Base-by-base conservation (phyloP, 1,284 basidiomycete genomes). In the Tausonia pullulans region DNA sequence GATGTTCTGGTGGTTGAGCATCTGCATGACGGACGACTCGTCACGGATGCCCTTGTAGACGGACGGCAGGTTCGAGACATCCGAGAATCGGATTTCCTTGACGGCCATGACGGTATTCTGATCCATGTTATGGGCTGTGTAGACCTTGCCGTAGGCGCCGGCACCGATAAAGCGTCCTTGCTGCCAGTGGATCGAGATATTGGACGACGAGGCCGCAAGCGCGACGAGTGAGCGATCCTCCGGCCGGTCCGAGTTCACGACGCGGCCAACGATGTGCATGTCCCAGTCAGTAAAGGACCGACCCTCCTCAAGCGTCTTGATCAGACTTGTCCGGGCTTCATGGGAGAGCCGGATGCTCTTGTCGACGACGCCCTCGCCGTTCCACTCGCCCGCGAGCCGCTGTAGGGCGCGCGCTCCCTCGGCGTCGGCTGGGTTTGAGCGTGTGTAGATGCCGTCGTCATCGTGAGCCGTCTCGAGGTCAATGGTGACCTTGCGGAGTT, bases 11-110 rank as follows among this genome's bases (percentile, higher is more conserved):
- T 99, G 96, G 69, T 90, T 89, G 45, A 99, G 82, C 86, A 98
- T 88, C 77, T 96, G 92, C 96, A 99, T 99, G 67, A 98, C 93
- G 70, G 86, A 88, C 69, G 98, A 86, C 78, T 99, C 96, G 75
- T 98, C 94, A 74, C 87, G 88, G 77, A 99, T 97, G 74, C 96
- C 92, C 69, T 90, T 84, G 78, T 94, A 90, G 27, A 94, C 79
- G 68, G 84, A 88, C 6, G 90, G 87, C 62, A 88, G 78, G 45
- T 88, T 86, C 58, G 89, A 82, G 61, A 94, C 77, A 77, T 98
- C 96, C 74, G 97, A 93, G 75, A 97, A 96, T 67, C 94, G 90
- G 74, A 98, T 95, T 79, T 98, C 96, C 78, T 99, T 99, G 73
- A 98, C 96, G 4, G 96, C 96, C 93, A 99, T 98, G 65, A 98